Percentiles rank a stretch among this genome's conserved stretches.
phyloP scores from a whole-genome alignment of 1,139 yeast species.

The Pneumocystis wakefieldiae region DNA sequence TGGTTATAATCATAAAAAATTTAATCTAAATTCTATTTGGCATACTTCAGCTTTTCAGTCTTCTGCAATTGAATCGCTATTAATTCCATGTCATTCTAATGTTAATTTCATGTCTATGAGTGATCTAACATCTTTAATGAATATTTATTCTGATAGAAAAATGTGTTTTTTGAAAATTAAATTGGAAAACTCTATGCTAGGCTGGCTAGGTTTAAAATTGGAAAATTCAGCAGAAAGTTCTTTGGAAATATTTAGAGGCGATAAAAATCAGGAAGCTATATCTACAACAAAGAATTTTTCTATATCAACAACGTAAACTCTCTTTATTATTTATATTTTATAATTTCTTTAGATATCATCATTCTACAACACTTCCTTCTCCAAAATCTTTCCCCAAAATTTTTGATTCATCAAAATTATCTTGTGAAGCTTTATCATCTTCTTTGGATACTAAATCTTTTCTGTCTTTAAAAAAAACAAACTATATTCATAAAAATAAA shows the following conservation, averaged over 20 bases:
- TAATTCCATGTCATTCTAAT: slow-evolving; percentile 6
- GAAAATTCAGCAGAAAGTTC: not conserved
- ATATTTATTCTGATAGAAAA: not conserved
- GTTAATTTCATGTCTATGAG: slow-evolving; percentile 1
- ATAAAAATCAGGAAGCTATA: not conserved
- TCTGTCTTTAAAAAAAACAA: not conserved
- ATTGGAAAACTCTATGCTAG: not conserved
- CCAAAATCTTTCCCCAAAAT: not conserved
- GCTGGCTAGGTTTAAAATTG: not conserved
- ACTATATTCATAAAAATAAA: not conserved
- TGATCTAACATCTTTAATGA: slow-evolving; percentile 5
- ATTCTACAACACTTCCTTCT: not conserved
- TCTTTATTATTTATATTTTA: not conserved
- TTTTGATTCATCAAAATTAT: not conserved
- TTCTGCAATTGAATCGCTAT: slow-evolving; percentile 7
- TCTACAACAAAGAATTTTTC: not conserved
- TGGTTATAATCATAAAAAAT: not conserved
- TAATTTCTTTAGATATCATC: not conserved
- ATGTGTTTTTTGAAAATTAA: not conserved
- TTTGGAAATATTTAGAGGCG: not conserved
- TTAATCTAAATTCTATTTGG: slow-evolving; percentile 2
- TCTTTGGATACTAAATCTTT: not conserved
- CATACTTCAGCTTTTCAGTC: slow-evolving; percentile 5
- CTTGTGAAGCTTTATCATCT: not conserved
- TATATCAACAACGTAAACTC: not conserved